Conservation (phyloP, 495 filamentous ascomycete genomes). For the Xylaria bambusicola region DNA sequence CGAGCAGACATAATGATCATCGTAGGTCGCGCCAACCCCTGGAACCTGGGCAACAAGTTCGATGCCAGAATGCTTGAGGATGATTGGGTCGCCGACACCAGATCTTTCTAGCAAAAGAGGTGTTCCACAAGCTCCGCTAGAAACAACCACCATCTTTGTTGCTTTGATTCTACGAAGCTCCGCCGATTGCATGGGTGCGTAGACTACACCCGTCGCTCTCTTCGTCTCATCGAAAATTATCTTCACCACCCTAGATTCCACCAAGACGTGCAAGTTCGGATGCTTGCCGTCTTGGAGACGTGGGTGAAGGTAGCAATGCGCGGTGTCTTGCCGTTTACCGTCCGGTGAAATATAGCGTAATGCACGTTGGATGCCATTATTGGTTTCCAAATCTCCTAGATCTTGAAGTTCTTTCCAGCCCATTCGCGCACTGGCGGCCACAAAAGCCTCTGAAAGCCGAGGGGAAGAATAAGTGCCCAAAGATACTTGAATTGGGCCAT, state of each 20-base stretch:
- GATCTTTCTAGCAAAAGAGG: constrained; percentile 60
- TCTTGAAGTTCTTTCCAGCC: constrained; percentile 46
- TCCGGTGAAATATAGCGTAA: constrained; percentile 31
- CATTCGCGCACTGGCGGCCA: constrained; percentile 37
- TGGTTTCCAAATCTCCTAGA: constrained; percentile 35
- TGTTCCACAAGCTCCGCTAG: constrained; percentile 53
- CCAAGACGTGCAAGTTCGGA: constrained; percentile 49
- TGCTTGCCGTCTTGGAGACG: constrained; percentile 38
- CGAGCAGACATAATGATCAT: constrained; percentile 36
- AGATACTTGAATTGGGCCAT: constrained; percentile 49
- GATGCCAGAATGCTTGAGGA: constrained; percentile 4
- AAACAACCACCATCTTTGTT: constrained; percentile 52
- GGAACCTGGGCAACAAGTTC: constrained; percentile 18
- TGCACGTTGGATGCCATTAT: constrained; percentile 30
- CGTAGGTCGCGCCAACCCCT: constrained; percentile 38
- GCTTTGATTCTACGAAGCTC: constrained; percentile 6
- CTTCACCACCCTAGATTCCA: constrained; percentile 44
- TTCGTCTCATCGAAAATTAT: constrained; percentile 46
- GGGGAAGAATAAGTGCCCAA: constrained; percentile 35
- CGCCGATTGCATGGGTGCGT: no score
- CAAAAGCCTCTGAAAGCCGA: constrained; percentile 32
- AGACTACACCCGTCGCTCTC: constrained; percentile 35
- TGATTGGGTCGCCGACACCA: constrained; percentile 47
- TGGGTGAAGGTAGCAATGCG: constrained; percentile 42
- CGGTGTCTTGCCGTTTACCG: constrained; percentile 45